Conservation (phyloP, 371 early-diverging fungal species). For the Syncephalastrum racemosum region DNA sequence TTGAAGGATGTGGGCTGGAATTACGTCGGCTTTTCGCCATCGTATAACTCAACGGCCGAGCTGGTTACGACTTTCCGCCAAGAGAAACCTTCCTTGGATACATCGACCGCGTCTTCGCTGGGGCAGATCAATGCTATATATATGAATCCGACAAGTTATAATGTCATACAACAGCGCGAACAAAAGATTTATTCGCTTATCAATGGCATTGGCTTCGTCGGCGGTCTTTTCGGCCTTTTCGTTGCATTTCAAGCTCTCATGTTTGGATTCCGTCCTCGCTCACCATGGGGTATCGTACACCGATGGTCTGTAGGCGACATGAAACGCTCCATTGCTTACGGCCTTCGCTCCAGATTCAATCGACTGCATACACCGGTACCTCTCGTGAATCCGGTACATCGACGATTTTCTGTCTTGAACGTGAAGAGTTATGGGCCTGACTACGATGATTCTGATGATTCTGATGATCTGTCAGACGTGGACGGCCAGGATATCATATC, state of each 20-base stretch:
- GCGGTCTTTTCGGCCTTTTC: slow-evolving; percentile 38
- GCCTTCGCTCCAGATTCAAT: slow-evolving; percentile 24
- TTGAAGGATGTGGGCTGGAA: slow-evolving; percentile 26
- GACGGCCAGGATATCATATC: neutral
- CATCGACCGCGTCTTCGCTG: neutral
- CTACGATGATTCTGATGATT: neutral
- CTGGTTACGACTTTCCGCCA: slow-evolving; percentile 15
- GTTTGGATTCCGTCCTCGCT: slow-evolving; percentile 40
- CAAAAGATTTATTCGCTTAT: slow-evolving; percentile 27
- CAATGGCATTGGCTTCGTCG: slow-evolving; percentile 26
- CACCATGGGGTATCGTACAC: slow-evolving; percentile 41
- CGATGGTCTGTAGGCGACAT: slow-evolving; percentile 36
- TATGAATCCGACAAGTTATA: slow-evolving; percentile 14
- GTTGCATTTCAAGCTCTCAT: slow-evolving; percentile 28
- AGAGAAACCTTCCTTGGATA: neutral
- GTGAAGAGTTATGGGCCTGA: slow-evolving; percentile 3
- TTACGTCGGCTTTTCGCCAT: slow-evolving; percentile 24
- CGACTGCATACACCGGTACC: slow-evolving; percentile 22
- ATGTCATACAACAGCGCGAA: slow-evolving; percentile 10
- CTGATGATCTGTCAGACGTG: neutral
- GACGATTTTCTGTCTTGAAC: slow-evolving; percentile 12
- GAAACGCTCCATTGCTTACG: slow-evolving; percentile 17
- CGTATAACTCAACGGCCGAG: slow-evolving; percentile 15
- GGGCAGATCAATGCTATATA: slow-evolving; percentile 6
- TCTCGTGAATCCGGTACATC: slow-evolving; percentile 32